Evolutionary conservation across 176 grass and related monocot genomes (phyloP), one percentile per base, ranked within the genome.

Genomic region (Tillandsia leiboldiana): DNA sequence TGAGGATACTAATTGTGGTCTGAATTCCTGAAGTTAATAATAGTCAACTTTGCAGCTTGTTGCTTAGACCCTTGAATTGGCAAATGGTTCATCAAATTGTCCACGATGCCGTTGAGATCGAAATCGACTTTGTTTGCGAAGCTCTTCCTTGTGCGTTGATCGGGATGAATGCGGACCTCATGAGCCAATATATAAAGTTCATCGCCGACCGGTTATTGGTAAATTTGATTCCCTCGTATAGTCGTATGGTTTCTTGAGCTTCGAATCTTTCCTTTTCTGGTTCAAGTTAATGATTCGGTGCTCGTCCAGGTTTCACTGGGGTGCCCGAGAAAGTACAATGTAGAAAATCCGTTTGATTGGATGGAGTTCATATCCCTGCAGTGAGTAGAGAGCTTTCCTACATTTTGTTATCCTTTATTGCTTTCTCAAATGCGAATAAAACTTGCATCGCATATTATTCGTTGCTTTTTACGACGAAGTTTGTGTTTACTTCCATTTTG

Each of bases 361-460:
- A 83, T 83, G 80, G 62, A 77, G 58, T 47, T 83, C 51, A 83
- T 83, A 13, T 77, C 80, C 11, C 57, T 82, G 28, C 80, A 82
- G 59, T 58, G 54, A 58, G 54, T 56, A 56, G 52, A 56, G 52
- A 64, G 26, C 54, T 64, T 64, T 64, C 11, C 22, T 12, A 64
- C 20, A 64, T 64, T 64, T 64, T 64, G 6, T 64, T 20, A 18
- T 58, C 18, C 18, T 10, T 26, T 23, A 11, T 23, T 23, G 11
- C 6, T 18, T 26, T 8, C 8, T 8, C 54, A 20, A 8, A n/a
- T 20, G 14, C 1, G 18, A 7, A 58, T 58, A n/a, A 58, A 58
- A 13, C 54, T 58, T n/a, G 53, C 13, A n/a, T 18, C 3, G 12
- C 18, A 20, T 58, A n/a, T 56, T 12, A 56, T 56, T 56, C 4